Percentiles rank a stretch among this genome's conserved stretches.
phyloP scores from a whole-genome alignment of 768 basidiomycete species.

The Termitomyces sp. region DNA sequence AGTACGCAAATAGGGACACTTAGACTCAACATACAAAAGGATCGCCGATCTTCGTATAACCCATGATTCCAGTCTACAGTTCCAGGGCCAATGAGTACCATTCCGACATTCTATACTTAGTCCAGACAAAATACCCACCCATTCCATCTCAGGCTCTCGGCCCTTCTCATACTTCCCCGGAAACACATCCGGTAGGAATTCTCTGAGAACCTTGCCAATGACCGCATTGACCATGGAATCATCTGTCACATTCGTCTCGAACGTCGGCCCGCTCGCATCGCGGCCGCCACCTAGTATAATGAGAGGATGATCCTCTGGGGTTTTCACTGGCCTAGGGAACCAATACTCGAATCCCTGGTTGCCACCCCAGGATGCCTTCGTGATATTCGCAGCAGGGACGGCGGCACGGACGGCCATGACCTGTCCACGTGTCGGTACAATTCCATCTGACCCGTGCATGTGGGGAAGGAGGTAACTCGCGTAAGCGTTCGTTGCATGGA shows the following conservation, averaged over 20 bases:
- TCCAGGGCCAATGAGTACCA: neutral
- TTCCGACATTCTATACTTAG: neutral
- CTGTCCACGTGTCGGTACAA: slow-evolving; percentile 74
- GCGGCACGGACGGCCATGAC: slow-evolving; percentile 39
- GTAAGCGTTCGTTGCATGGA: slow-evolving; percentile 89
- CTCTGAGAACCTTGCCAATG: slow-evolving; percentile 44
- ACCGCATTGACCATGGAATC: slow-evolving; percentile 48
- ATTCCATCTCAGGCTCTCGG: slow-evolving; percentile 67
- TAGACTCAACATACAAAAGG: slow-evolving; percentile 55
- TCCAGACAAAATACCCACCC: slow-evolving; percentile 41
- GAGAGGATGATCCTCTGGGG: slow-evolving; percentile 32
- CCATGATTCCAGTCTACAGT: slow-evolving; percentile 81
- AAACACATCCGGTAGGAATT: slow-evolving; percentile 56
- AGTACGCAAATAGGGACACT: neutral
- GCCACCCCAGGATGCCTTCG: slow-evolving; percentile 40
- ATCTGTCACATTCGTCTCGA: slow-evolving; percentile 50
- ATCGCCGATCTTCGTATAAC: slow-evolving; percentile 51
- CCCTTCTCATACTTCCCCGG: slow-evolving; percentile 44
- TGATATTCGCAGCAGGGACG: slow-evolving; percentile 32
- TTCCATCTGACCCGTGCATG: slow-evolving; percentile 44
- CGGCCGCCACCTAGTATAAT: slow-evolving; percentile 74
- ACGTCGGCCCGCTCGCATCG: slow-evolving; percentile 32
- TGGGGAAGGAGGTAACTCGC: slow-evolving; percentile 69
- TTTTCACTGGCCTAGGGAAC: slow-evolving; percentile 61
- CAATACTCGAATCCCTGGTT: slow-evolving; percentile 67